phyloP scores from a whole-genome alignment of 495 filamentous ascomycete species.

The Margaritispora aquatica region DNA sequence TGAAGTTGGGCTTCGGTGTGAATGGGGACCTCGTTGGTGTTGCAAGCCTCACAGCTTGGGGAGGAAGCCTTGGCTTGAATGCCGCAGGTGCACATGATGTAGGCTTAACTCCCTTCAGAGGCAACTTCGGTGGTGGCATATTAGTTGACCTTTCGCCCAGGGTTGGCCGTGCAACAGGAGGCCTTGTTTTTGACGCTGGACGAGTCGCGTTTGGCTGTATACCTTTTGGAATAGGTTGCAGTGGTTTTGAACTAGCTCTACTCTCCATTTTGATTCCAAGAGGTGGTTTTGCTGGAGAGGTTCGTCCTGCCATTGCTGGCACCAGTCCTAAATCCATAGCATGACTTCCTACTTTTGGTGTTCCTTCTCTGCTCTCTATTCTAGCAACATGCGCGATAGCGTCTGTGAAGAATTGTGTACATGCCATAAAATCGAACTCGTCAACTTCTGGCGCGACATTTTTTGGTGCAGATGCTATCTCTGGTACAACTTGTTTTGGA shows the following conservation, averaged over 20 bases:
- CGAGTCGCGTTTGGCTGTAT: background rate
- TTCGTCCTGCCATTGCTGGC: background rate
- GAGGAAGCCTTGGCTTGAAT: background rate
- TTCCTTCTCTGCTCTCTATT: background rate
- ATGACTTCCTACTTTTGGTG: background rate
- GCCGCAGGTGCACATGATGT: conserved; percentile 7
- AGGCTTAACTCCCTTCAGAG: background rate
- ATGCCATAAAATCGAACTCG: background rate
- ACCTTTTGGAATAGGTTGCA: background rate
- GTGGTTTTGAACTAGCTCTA: background rate
- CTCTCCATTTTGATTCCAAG: background rate
- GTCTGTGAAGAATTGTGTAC: background rate
- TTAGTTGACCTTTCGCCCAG: conserved; percentile 4
- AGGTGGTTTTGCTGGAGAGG: background rate
- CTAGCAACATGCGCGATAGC: background rate
- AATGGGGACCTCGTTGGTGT: background rate
- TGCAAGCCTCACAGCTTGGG: background rate
- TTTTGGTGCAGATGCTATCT: no score
- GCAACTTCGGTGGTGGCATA: conserved; percentile 13
- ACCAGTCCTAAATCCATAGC: background rate
- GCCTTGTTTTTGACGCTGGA: background rate
- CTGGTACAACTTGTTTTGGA: no score
- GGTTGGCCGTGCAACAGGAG: background rate
- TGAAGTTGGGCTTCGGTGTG: background rate
- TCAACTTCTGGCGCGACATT: background rate